Percentiles rank a stretch among this genome's conserved stretches.
Evolutionary conservation across 2,329 filamentous ascomycete genomes (phyloP).

Genomic region (Hypocrella siamensis): DNA sequence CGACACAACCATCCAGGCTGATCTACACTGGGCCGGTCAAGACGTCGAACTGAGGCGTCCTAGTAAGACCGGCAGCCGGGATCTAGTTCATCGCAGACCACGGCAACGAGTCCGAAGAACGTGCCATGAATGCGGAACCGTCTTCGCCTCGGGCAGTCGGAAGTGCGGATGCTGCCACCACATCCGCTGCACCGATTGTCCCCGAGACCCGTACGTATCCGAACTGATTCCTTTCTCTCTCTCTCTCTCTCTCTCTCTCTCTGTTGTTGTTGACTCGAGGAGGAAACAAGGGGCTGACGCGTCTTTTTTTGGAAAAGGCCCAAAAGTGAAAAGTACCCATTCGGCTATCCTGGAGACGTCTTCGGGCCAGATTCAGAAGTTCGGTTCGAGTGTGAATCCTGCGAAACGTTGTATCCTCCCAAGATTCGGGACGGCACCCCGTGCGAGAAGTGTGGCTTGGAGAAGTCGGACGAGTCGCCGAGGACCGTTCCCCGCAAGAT

Average conservation of each 20-base stretch:
- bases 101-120: constrained; percentile 58
- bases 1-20: constrained; percentile 35
- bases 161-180: constrained; percentile 56
- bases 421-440: constrained; percentile 32
- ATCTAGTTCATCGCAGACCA: constrained; percentile 55
- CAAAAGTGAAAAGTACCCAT: constrained; percentile 53
- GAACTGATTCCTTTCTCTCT: neutral
- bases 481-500: constrained; percentile 43
- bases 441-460: constrained; percentile 45
- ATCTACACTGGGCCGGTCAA: constrained; percentile 28
- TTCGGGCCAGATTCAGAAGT: constrained; percentile 35
- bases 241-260: too few relatives aligned
- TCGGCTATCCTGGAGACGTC: constrained; percentile 53
- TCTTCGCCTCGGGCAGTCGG: constrained; percentile 45
- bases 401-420: constrained; percentile 39
- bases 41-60: constrained; percentile 44
- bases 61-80: constrained; percentile 50
- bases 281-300: too few relatives aligned
- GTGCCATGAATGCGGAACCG: constrained; percentile 57
- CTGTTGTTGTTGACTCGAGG: too few relatives aligned
- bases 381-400: constrained; percentile 46
- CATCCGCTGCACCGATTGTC: constrained; percentile 63
- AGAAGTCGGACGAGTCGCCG: constrained; percentile 42
- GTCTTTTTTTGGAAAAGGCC: too few relatives aligned
- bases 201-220: constrained; percentile 56